Evolutionary conservation across 1,284 basidiomycete genomes (phyloP), one percentile per base, ranked within the genome.

Genomic region (Afroboletus lepidellus): DNA sequence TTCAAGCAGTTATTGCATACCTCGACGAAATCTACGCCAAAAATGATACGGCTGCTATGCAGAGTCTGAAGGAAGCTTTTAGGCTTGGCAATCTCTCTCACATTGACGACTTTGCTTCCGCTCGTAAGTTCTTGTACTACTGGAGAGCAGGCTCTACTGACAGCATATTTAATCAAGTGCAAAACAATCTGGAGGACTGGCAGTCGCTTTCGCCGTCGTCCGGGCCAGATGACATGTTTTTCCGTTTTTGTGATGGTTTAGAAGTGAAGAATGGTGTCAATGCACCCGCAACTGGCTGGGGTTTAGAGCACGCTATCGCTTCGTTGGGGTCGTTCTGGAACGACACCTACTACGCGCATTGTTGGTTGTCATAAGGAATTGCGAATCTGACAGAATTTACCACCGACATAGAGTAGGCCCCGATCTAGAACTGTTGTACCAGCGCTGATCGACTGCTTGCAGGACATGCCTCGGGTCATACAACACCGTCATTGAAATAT

Each of bases 231-330:
- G 57, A 63, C 4, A 56, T 66, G 25, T 90, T 90, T 70, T 84
- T 74, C 68, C 44, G 76, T 16, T 90, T 89, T 68, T 90, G 87
- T 56, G 85, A 90, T 60, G 83, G 84, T 0, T 71, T 90, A 0
- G 86, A 90, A 65, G 83, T 87, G 23, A 83, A 83, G 63, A 60
- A 85, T 52, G 84, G 84, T 6, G 71, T 76, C 3, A 77, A 58
- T 46, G 84, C 86, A 5, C 72, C 77, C 21, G 69, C 73, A 1
- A 60, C 58, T 1, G 86, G 87, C 9, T 87, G 81, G 78, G 86
- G 87, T 20, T 69, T 86, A 11, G 71, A 81, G 0, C 73, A 85
- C 55, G 84, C 87, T 6, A 69, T 89, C 16, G 36, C 67, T 9
- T 77, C 85, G 1, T 88, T 85, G 85, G 79, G 79, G 16, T 64